Conservation (phyloP, 2,329 filamentous ascomycete genomes). For the Talaromyces atroroseus region DNA sequence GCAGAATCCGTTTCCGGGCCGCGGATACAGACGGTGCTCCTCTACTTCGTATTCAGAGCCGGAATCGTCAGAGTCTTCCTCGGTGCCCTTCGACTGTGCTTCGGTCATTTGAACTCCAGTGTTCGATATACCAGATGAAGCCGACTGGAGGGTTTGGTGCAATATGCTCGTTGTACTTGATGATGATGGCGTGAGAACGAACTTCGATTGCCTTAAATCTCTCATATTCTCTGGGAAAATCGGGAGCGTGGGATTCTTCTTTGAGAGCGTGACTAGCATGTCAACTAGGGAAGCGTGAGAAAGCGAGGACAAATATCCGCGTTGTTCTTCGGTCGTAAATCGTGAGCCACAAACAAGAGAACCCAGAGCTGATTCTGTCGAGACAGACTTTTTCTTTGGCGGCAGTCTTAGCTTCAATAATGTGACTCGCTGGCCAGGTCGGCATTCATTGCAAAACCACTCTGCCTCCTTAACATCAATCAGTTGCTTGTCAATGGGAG, state of each 20-base stretch:
- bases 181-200: conserved; percentile 18
- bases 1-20: conserved; percentile 56
- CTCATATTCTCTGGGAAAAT: conserved; percentile 51
- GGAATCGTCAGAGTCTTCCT: conserved; percentile 37
- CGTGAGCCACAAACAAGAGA: conserved; percentile 25
- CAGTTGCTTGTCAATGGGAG: conserved; percentile 64
- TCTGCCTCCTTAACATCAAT: conserved; percentile 61
- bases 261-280: conserved; percentile 58
- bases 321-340: conserved; percentile 46
- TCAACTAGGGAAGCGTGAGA: conserved; percentile 58
- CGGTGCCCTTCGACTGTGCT: neutral
- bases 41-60: conserved; percentile 38
- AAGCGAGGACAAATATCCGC: conserved; percentile 57
- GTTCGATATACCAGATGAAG: neutral
- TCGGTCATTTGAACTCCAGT: neutral
- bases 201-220: conserved; percentile 21
- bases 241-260: conserved; percentile 59
- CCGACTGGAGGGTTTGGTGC: neutral
- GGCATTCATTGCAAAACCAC: conserved; percentile 66
- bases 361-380: conserved; percentile 10
- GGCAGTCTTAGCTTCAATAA: conserved; percentile 16
- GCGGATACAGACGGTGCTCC: conserved; percentile 58
- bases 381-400: neutral
- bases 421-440: conserved; percentile 27
- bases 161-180: conserved; percentile 11